These are phyloP conservation scores for Scedosporium aurantiacum DNA, from an alignment of 2,329 filamentous ascomycete genomes.

Conservation along the genomic window DNA sequence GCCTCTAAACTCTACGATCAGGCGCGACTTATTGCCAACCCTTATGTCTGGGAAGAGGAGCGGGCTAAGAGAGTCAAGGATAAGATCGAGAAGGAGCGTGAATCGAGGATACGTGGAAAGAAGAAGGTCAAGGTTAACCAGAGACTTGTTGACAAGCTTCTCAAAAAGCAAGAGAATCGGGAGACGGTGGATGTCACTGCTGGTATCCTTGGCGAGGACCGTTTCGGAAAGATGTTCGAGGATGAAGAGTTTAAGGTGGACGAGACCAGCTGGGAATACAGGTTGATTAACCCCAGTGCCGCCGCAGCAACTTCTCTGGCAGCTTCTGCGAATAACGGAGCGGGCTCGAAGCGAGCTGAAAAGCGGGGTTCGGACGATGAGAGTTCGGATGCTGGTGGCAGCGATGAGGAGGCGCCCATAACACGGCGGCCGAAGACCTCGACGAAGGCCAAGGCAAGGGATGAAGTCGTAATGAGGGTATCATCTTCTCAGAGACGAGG, in stretches of 20 bases:
- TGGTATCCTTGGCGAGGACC: conserved; percentile 68
- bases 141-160: conserved; percentile 62
- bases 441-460: conserved; percentile 16
- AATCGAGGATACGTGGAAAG: conserved; percentile 81
- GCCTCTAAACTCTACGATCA: conserved; percentile 93
- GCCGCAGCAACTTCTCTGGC: background rate
- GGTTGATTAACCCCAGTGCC: conserved; percentile 80
- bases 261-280: conserved; percentile 79
- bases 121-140: conserved; percentile 98
- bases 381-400: background rate
- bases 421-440: background rate
- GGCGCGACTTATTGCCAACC: conserved; percentile 83
- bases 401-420: background rate
- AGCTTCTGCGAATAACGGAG: background rate
- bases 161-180: conserved; percentile 52
- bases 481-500: conserved; percentile 57
- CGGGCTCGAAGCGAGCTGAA: background rate
- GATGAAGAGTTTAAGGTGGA: conserved; percentile 90
- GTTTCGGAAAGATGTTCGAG: conserved; percentile 83
- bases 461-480: conserved; percentile 48
- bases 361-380: background rate
- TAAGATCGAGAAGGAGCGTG: conserved; percentile 94
- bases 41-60: conserved; percentile 88
- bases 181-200: conserved; percentile 46
- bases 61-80: conserved; percentile 82